These are phyloP conservation scores for Fusarium mangiferae DNA, from an alignment of 2,329 filamentous ascomycete genomes.

Conservation along the genomic window DNA sequence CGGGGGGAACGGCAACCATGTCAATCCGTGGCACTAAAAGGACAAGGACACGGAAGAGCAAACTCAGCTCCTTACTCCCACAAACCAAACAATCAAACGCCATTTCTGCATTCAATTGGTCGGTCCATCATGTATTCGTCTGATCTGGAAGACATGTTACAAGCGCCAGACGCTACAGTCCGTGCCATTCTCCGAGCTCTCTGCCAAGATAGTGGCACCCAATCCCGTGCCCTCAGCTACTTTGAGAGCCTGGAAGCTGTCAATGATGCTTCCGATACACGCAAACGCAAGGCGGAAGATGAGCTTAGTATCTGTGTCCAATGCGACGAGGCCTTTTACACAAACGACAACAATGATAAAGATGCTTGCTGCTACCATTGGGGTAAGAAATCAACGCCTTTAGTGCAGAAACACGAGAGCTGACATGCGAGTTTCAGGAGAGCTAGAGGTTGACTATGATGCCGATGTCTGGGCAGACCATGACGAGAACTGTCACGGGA, in stretches of 20 bases:
- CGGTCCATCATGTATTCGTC: background rate
- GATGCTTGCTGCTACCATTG: constrained; percentile 27
- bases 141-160: background rate
- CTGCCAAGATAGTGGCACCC: constrained; percentile 4
- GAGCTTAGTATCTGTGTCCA: constrained; percentile 20
- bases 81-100: background rate
- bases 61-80: background rate
- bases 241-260: background rate
- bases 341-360: background rate
- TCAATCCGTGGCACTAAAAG: background rate
- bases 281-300: constrained; percentile 24
- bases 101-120: background rate
- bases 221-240: background rate
- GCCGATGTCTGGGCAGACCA: constrained; percentile 21
- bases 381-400: background rate
- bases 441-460: constrained; percentile 24
- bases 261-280: background rate
- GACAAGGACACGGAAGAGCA: background rate
- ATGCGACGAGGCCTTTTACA: constrained; percentile 8
- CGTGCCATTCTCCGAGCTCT: constrained; percentile 25
- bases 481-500: constrained; percentile 17
- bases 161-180: constrained; percentile 14
- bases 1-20: background rate
- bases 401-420: background rate
- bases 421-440: constrained; percentile 8